A percentile compares a stretch with the other conserved stretches of the same genome.
These are phyloP conservation scores for Mortierella sp. DNA, from an alignment of 371 early-diverging fungal species.

Conservation along the genomic window DNA sequence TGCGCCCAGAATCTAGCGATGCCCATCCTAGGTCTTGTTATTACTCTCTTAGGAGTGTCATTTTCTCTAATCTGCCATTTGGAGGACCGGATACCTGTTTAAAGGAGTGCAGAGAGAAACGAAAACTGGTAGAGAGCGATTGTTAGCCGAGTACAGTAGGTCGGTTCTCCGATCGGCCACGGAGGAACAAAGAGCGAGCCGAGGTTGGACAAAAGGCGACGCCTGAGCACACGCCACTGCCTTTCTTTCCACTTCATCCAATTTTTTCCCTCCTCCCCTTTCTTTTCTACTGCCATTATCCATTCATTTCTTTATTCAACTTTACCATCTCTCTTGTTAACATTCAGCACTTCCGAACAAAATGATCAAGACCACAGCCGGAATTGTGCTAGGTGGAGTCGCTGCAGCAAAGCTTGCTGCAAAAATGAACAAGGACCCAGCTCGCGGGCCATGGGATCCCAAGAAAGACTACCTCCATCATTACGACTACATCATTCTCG, in stretches of 20 bases:
- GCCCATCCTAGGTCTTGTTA: no score
- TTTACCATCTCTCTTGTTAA: background rate
- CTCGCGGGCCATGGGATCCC: conserved; percentile 38
- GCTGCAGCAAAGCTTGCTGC: conserved; percentile 18
- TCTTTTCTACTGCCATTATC: background rate
- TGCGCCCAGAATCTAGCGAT: no score
- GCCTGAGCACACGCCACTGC: background rate
- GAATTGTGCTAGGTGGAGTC: conserved; percentile 18
- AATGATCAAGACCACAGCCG: conserved; percentile 7
- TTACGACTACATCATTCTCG: conserved; percentile 43
- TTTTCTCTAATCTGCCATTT: no score
- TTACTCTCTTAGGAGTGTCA: no score
- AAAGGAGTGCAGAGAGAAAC: no score
- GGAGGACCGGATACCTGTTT: no score
- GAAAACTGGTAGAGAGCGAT: no score
- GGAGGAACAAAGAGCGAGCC: no score
- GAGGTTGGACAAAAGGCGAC: background rate
- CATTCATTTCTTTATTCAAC: background rate
- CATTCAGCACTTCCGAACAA: background rate
- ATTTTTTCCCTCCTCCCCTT: background rate
- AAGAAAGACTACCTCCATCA: conserved; percentile 15
- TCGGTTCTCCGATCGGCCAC: no score
- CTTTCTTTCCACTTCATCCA: background rate
- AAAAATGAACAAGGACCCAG: conserved; percentile 25
- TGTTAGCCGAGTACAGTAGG: no score